Conservation (phyloP, 345 rosid genomes). For the Eutrema heterophyllum region DNA sequence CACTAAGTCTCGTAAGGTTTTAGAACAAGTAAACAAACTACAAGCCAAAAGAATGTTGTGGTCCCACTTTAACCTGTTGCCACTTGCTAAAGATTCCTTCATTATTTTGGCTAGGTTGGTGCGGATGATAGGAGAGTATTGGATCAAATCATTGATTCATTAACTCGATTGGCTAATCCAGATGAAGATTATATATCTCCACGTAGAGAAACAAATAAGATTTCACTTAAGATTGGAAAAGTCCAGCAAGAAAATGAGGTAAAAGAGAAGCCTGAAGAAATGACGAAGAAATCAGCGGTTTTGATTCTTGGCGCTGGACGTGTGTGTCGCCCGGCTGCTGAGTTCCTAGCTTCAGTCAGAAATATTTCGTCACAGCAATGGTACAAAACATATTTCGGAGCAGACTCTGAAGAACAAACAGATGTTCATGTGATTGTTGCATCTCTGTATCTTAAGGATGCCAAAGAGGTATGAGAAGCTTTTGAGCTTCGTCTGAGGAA, state of each 20-base stretch:
- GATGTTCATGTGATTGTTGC: conserved; percentile 70
- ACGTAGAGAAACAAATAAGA: conserved; percentile 35
- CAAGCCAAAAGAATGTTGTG: conserved; percentile 11
- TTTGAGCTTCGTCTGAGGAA: neutral
- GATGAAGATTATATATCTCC: conserved; percentile 32
- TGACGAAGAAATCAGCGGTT: conserved; percentile 41
- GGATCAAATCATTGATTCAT: conserved; percentile 83
- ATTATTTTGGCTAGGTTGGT: conserved; percentile 61
- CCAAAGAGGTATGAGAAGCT: conserved; percentile 64
- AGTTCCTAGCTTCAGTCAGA: conserved; percentile 63
- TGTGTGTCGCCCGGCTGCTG: conserved; percentile 85
- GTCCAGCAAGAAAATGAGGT: conserved; percentile 43
- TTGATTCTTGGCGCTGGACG: conserved; percentile 93
- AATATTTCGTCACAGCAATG: conserved; percentile 38
- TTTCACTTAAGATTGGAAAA: conserved; percentile 50
- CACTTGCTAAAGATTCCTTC: conserved; percentile 19
- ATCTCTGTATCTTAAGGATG: conserved; percentile 85
- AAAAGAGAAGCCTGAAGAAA: conserved; percentile 29
- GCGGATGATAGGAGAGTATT: conserved; percentile 71
- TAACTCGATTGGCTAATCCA: conserved; percentile 70
- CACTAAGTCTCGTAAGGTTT: conserved; percentile 6
- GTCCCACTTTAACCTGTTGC: conserved; percentile 5
- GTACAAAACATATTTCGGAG: conserved; percentile 38
- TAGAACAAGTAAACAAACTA: conserved; percentile 20
- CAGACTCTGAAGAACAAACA: conserved; percentile 39